Percentiles rank a stretch among this genome's conserved stretches.
Conservation (phyloP, 805 yeast species). For the Sugiyamaella americana region DNA sequence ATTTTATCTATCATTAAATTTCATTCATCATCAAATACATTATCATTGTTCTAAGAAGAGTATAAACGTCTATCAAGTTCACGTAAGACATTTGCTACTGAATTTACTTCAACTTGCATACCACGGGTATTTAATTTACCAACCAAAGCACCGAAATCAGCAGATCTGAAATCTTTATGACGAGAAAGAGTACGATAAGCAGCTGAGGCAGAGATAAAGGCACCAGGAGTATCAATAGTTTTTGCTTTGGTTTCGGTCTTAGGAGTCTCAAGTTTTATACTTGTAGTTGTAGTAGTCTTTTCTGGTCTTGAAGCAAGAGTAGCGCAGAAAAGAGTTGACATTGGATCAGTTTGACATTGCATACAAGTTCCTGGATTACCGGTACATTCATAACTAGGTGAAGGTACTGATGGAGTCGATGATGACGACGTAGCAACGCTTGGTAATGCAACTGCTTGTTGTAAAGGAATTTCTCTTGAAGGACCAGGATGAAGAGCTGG, state of each 20-base stretch:
- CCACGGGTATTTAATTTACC: constrained; percentile 74
- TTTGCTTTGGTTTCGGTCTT: constrained; percentile 5
- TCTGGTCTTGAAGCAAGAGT: constrained; percentile 54
- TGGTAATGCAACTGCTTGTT: constrained; percentile 60
- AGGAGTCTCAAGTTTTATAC: constrained; percentile 1
- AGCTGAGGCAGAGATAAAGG: constrained; percentile 81
- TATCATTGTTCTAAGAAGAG: too few relatives aligned
- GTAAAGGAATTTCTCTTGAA: constrained; percentile 48
- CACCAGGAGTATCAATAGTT: constrained; percentile 16
- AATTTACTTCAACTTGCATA: constrained; percentile 86
- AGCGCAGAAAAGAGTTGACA: constrained; percentile 83
- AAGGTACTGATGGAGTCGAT: constrained; percentile 3
- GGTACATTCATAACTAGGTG: constrained; percentile 48
- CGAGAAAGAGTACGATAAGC: constrained; percentile 83
- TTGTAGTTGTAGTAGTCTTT: constrained; percentile 1
- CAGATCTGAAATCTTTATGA: constrained; percentile 68
- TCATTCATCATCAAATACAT: too few relatives aligned
- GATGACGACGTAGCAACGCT: constrained; percentile 30
- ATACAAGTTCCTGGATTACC: constrained; percentile 85
- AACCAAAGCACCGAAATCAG: constrained; percentile 68
- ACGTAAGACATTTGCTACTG: constrained; percentile 77
- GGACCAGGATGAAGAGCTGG: constrained; percentile 65
- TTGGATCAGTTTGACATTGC: constrained; percentile 80
- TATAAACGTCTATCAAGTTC: constrained; percentile 69
- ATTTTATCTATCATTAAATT: too few relatives aligned